These are phyloP conservation scores for Pseudocercospora fijiensis DNA, from an alignment of 2,329 filamentous ascomycete genomes.

Conservation along the genomic window DNA sequence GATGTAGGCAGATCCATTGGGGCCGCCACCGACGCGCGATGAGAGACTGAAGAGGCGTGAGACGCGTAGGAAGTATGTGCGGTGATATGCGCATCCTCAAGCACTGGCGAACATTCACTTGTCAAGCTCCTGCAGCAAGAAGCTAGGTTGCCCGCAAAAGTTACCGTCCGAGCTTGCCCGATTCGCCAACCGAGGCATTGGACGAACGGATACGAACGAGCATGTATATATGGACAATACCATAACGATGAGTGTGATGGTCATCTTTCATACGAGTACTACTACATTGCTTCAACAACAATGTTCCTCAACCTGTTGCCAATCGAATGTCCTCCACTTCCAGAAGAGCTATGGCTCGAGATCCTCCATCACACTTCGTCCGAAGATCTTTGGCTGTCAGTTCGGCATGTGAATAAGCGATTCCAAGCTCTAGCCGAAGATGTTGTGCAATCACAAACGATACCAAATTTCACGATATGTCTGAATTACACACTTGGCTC, in stretches of 20 bases:
- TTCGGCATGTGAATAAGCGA: conserved; percentile 17
- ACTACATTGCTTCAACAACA: background rate
- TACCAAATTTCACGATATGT: conserved; percentile 24
- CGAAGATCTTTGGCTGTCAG: conserved; percentile 26
- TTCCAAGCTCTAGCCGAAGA: conserved; percentile 24
- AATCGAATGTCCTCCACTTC: conserved; percentile 18
- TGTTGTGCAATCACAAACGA: conserved; percentile 3
- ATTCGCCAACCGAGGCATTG: background rate
- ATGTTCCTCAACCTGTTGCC: background rate
- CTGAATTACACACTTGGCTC: conserved; percentile 24
- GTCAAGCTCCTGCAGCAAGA: background rate
- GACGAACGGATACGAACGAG: background rate
- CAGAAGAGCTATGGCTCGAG: conserved; percentile 30
- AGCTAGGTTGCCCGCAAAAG: background rate
- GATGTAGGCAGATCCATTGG: conserved; percentile 36
- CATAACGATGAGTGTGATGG: background rate
- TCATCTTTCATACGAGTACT: background rate
- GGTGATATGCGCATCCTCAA: conserved; percentile 14
- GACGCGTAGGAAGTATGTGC: conserved; percentile 7
- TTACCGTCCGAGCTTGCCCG: conserved; percentile 5
- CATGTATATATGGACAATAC: background rate
- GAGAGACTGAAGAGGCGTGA: conserved; percentile 38
- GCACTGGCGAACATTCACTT: background rate
- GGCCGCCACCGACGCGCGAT: conserved; percentile 39
- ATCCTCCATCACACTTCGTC: conserved; percentile 24